Conservation (phyloP, 163 green algal species). For the Coccomyxa subellipsoidea region DNA sequence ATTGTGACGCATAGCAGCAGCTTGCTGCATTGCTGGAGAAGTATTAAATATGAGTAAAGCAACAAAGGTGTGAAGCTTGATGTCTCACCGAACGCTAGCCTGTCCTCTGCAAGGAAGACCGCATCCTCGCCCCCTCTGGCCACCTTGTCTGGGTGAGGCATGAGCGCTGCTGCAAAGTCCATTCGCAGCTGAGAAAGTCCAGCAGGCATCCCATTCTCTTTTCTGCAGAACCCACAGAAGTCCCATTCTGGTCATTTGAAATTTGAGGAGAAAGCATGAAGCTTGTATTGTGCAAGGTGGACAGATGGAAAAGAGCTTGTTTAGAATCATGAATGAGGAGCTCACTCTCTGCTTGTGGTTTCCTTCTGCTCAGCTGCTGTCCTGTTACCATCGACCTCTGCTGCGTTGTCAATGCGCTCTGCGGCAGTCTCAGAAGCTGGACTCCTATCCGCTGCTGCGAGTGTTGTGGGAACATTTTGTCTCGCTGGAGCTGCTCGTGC, state of each 20-base stretch:
- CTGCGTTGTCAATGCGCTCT: not conserved
- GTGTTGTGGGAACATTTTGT: not conserved
- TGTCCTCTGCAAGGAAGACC: slow-evolving; percentile 80
- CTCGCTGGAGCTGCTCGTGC: not conserved
- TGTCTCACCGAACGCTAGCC: slow-evolving; percentile 50
- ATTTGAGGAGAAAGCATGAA: not conserved
- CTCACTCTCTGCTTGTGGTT: not conserved
- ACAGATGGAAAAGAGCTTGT: not conserved
- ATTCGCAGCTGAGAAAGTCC: slow-evolving; percentile 26
- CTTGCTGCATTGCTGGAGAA: too few relatives aligned
- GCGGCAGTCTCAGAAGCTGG: not conserved
- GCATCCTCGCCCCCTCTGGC: slow-evolving; percentile 93
- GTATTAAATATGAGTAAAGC: not conserved
- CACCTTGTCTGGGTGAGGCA: slow-evolving; percentile 95
- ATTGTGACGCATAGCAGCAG: too few relatives aligned
- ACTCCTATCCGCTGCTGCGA: not conserved
- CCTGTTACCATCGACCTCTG: not conserved
- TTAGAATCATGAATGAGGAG: not conserved
- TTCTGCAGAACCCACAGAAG: not conserved
- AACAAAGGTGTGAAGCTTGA: not conserved
- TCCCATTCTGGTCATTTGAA: not conserved
- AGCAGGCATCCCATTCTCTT: not conserved
- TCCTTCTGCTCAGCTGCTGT: not conserved
- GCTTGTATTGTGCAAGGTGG: not conserved
- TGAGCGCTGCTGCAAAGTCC: slow-evolving; percentile 61